These are phyloP conservation scores for Selaginella tamariscina DNA, from an alignment of 75 land plant genomes.

Conservation along the genomic window DNA sequence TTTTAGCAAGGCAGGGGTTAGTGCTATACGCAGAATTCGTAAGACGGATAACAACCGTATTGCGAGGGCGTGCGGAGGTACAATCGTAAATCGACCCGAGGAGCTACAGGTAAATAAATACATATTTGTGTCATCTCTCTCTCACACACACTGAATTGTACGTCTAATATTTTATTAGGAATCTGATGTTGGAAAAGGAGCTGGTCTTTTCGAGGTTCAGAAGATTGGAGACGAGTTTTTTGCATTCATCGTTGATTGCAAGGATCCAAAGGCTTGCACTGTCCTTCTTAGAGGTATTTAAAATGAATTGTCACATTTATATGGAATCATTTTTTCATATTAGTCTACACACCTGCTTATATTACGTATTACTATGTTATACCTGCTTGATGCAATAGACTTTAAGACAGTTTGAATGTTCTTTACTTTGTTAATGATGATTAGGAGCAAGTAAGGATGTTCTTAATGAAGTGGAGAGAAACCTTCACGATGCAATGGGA, in stretches of 20 bases:
- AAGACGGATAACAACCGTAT: conserved; percentile 92
- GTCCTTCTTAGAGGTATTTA: conserved; percentile 41
- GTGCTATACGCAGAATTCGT: conserved; percentile 76
- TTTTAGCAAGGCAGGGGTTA: conserved; percentile 75
- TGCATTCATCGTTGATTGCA: conserved; percentile 72
- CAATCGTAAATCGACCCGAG: conserved; percentile 91
- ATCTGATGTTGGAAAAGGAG: conserved; percentile 92
- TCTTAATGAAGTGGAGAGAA: conserved; percentile 92
- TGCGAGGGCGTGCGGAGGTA: conserved; percentile 88
- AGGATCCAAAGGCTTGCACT: conserved; percentile 95
- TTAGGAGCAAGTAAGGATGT: conserved; percentile 95
- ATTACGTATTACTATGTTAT: too few species aligned
- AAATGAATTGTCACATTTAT: neutral
- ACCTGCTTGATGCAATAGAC: too few species aligned
- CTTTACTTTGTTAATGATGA: too few species aligned
- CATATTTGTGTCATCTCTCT: too few species aligned
- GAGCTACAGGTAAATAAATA: conserved; percentile 91
- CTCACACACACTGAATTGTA: too few species aligned
- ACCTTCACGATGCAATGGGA: conserved; percentile 91
- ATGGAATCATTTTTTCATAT: too few species aligned
- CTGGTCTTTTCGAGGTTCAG: conserved; percentile 87
- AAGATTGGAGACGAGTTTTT: conserved; percentile 95
- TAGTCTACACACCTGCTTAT: too few species aligned
- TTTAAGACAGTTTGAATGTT: too few species aligned
- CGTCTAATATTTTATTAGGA: too few species aligned